These are phyloP conservation scores for Pseudonitzschia multiseries DNA, from an alignment of 108 stramenopile species.

Conservation along the genomic window DNA sequence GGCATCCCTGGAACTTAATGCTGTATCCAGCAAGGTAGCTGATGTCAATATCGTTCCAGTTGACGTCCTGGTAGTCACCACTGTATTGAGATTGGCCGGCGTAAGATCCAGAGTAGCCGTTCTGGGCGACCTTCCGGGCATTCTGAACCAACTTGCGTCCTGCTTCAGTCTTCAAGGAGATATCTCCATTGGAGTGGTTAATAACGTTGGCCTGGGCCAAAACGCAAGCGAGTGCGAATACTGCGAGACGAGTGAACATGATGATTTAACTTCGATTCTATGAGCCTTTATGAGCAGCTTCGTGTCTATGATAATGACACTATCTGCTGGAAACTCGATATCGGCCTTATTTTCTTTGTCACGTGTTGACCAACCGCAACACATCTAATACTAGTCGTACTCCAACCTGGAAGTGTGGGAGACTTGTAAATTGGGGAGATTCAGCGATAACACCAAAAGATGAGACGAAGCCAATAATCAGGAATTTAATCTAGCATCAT, in stretches of 20 bases:
- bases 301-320: not conserved
- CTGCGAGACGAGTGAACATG: conserved; percentile 31
- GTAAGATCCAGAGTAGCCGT: conserved; percentile 20
- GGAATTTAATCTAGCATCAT: not conserved
- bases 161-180: conserved; percentile 46
- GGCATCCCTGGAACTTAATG: conserved; percentile 86
- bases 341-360: not conserved
- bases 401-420: too few relatives aligned
- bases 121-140: conserved; percentile 48
- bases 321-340: not conserved
- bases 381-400: too few relatives aligned
- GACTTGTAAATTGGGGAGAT: too few relatives aligned
- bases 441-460: not conserved
- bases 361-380: too few relatives aligned
- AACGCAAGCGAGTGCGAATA: conserved; percentile 24
- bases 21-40: conserved; percentile 59
- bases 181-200: conserved; percentile 42
- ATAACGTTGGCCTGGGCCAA: conserved; percentile 30
- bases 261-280: not conserved
- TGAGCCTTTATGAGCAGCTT: not conserved
- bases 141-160: conserved; percentile 56
- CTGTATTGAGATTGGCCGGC: conserved; percentile 10
- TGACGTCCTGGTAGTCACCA: conserved; percentile 2
- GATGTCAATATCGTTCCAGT: conserved; percentile 18
- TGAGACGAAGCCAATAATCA: not conserved